phyloP scores from a whole-genome alignment of 2,329 filamentous ascomycete genomes.

The Colletotrichum sojae region DNA sequence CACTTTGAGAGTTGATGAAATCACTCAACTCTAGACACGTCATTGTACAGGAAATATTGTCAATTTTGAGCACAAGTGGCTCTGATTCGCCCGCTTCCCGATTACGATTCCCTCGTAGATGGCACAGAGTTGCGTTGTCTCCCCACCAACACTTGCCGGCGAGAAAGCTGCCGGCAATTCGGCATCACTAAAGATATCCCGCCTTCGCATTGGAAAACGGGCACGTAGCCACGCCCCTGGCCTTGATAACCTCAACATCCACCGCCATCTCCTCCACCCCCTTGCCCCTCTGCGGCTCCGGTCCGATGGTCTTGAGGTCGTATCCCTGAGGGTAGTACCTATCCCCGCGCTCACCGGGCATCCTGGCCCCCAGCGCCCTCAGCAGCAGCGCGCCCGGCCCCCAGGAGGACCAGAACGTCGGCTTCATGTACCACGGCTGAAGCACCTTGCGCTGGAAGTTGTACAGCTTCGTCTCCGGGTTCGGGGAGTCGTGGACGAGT shows the following conservation, averaged over 20 bases:
- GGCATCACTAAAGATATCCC: not conserved
- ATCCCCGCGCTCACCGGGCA: slow-evolving; percentile 62
- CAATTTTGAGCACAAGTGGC: no score
- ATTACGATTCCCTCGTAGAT: no score
- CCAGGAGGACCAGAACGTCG: slow-evolving; percentile 63
- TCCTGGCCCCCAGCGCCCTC: slow-evolving; percentile 58
- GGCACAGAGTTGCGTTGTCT: not conserved
- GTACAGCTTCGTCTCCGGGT: slow-evolving; percentile 58
- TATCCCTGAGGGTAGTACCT: slow-evolving; percentile 65
- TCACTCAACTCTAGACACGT: not conserved
- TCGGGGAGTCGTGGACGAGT: slow-evolving; percentile 53
- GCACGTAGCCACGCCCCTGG: slow-evolving; percentile 15
- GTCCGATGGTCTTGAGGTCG: slow-evolving; percentile 48
- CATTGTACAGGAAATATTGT: not conserved
- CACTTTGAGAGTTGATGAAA: not conserved
- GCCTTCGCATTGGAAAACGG: slow-evolving; percentile 29
- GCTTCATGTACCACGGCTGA: slow-evolving; percentile 68
- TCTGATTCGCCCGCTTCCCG: no score
- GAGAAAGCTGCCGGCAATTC: not conserved
- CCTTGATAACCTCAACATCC: slow-evolving; percentile 21
- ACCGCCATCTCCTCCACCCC: slow-evolving; percentile 40
- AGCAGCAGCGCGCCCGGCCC: slow-evolving; percentile 60
- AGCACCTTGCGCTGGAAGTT: slow-evolving; percentile 58
- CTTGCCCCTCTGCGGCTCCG: slow-evolving; percentile 43
- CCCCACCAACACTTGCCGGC: not conserved